phyloP scores from a whole-genome alignment of 306 rosid genomes.

The Lupinus albus region DNA sequence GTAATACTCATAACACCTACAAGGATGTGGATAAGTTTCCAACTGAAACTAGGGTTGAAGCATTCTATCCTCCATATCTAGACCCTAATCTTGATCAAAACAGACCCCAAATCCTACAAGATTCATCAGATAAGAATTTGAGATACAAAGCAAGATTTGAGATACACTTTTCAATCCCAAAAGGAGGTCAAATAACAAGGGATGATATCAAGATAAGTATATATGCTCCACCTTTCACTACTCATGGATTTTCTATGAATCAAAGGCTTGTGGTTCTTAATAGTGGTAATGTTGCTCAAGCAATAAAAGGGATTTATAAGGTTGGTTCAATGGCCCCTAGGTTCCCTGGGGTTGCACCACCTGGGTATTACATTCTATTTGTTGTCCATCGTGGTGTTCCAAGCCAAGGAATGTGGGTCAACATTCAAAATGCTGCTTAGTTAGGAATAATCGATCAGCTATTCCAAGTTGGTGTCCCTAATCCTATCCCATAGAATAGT shows the following conservation, averaged over 20 bases:
- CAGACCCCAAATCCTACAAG: conserved; percentile 44
- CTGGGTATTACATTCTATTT: conserved; percentile 70
- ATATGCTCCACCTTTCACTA: conserved; percentile 84
- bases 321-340: conserved; percentile 51
- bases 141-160: conserved; percentile 33
- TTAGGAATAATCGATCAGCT: too few species aligned
- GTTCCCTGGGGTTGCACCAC: conserved; percentile 57
- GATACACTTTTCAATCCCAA: conserved; percentile 32
- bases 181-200: neutral
- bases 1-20: conserved; percentile 77
- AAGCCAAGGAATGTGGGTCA: conserved; percentile 67
- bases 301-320: neutral
- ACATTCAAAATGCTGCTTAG: conserved; percentile 26
- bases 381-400: conserved; percentile 82
- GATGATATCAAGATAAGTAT: conserved; percentile 54
- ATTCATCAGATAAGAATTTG: neutral
- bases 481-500: too few species aligned
- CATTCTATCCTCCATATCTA: conserved; percentile 75
- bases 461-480: too few species aligned
- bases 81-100: conserved; percentile 15
- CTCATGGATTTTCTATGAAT: conserved; percentile 80
- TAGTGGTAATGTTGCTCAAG: neutral
- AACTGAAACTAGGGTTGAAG: conserved; percentile 74
- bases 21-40: conserved; percentile 49
- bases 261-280: conserved; percentile 63